Evolutionary conservation across 2,329 filamentous ascomycete genomes (phyloP).

Genomic region (Ophiostoma ips): DNA sequence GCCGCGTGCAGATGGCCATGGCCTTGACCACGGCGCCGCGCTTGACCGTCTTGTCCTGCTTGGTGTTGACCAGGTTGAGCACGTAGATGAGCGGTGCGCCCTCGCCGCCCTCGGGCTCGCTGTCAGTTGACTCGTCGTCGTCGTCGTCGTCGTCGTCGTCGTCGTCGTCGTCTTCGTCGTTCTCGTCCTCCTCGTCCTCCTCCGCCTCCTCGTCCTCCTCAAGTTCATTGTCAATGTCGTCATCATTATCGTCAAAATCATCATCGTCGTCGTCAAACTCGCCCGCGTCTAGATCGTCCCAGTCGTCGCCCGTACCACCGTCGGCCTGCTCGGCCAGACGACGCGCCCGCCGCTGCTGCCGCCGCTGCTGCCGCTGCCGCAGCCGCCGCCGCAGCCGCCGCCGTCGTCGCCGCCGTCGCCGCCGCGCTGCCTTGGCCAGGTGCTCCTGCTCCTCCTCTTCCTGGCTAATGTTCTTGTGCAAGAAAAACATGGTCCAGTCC

Average conservation of each 20-base stretch:
- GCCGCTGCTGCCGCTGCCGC: conserved; percentile 34
- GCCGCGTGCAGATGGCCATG: conserved; percentile 96
- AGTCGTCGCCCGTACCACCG: conserved; percentile 27
- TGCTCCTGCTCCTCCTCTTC: conserved; percentile 67
- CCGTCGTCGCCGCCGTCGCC: conserved; percentile 35
- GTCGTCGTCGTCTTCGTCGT: too few species aligned
- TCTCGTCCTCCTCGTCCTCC: too few species aligned
- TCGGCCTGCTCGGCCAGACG: too few species aligned
- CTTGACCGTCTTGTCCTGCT: conserved; percentile 85
- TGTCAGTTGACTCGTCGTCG: conserved; percentile 40
- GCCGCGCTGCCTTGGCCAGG: conserved; percentile 40
- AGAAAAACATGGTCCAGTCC: conserved; percentile 98
- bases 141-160: conserved; percentile 32
- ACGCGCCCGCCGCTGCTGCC: conserved; percentile 38
- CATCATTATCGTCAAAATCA: conserved; percentile 32
- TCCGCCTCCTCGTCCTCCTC: too few species aligned
- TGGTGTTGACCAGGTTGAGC: conserved; percentile 93
- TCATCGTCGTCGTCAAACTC: conserved; percentile 24
- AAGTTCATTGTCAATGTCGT: too few species aligned
- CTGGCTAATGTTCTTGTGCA: conserved; percentile 85
- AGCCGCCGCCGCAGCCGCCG: conserved; percentile 36
- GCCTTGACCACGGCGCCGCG: conserved; percentile 92
- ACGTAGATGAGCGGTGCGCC: conserved; percentile 93
- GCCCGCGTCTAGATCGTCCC: conserved; percentile 21
- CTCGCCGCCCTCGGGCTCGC: conserved; percentile 57